Evolutionary conservation across 2,329 filamentous ascomycete genomes (phyloP).

Genomic region (Calonectria hongkongensis): DNA sequence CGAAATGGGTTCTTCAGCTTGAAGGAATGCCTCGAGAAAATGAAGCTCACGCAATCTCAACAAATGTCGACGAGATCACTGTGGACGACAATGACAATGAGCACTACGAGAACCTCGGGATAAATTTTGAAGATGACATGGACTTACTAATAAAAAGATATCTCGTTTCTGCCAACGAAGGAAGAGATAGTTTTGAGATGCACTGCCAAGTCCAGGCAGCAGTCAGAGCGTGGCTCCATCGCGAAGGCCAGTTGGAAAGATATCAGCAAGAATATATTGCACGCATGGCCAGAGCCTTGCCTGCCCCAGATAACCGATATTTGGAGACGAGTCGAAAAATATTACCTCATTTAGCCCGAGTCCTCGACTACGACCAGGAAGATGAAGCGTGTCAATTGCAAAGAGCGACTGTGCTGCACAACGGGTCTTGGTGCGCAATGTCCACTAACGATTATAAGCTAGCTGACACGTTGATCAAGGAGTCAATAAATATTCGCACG

Average conservation of each 20-base stretch:
- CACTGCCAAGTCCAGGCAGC: not conserved
- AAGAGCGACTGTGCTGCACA: slow-evolving; percentile 29
- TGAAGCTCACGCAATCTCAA: not conserved
- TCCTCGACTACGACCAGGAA: slow-evolving; percentile 9
- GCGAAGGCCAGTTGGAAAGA: not conserved
- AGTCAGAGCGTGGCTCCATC: slow-evolving; percentile 3
- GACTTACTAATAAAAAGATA: not conserved
- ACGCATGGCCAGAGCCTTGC: slow-evolving; percentile 11
- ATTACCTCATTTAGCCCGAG: slow-evolving; percentile 8
- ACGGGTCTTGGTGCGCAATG: slow-evolving; percentile 2
- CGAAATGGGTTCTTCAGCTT: slow-evolving; percentile 9
- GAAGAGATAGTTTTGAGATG: slow-evolving; percentile 2
- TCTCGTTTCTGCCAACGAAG: not conserved
- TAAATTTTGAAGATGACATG: slow-evolving; percentile 1
- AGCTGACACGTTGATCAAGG: not conserved
- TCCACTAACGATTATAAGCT: not conserved
- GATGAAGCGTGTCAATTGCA: slow-evolving; percentile 24
- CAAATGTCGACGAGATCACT: not conserved
- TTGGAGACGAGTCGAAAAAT: not conserved
- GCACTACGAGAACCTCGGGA: not conserved
- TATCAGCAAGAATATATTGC: slow-evolving; percentile 28
- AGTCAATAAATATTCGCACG: not conserved
- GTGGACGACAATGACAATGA: not conserved
- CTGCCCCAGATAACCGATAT: not conserved
- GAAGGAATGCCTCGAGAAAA: not conserved